phyloP scores from a whole-genome alignment of 108 stramenopile genomes.

The Conticribra weissflogii region DNA sequence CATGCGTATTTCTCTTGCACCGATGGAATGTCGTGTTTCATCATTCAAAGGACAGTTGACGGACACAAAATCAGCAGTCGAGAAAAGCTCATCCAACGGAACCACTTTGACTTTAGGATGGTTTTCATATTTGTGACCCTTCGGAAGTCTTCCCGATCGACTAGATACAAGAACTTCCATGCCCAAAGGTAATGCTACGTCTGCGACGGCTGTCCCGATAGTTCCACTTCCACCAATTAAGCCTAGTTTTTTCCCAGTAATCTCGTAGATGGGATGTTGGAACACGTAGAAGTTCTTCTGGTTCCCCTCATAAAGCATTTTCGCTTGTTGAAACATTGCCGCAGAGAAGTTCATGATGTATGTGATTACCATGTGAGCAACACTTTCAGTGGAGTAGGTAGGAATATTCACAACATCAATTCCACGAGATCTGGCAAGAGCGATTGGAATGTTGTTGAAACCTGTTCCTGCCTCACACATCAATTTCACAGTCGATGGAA shows the following conservation, averaged over 20 bases:
- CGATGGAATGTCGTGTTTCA: constrained; percentile 82
- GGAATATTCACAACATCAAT: constrained; percentile 81
- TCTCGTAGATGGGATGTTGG: constrained; percentile 77
- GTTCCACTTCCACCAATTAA: constrained; percentile 88
- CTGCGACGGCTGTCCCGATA: constrained; percentile 85
- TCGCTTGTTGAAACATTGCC: constrained; percentile 78
- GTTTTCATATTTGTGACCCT: constrained; percentile 56
- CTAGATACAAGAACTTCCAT: constrained; percentile 81
- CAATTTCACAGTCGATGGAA: constrained; percentile 70
- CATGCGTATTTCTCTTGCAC: constrained; percentile 61
- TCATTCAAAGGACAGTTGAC: constrained; percentile 89
- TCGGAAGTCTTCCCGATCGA: constrained; percentile 65
- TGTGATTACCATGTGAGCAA: constrained; percentile 89
- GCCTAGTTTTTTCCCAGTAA: constrained; percentile 81
- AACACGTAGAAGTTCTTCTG: constrained; percentile 76
- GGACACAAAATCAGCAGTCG: constrained; percentile 78
- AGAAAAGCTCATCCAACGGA: constrained; percentile 58
- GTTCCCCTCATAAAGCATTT: constrained; percentile 63
- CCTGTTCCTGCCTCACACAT: constrained; percentile 90
- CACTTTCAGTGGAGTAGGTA: constrained; percentile 84
- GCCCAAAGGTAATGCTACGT: constrained; percentile 84
- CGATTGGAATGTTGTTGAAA: constrained; percentile 87
- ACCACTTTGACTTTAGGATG: constrained; percentile 62
- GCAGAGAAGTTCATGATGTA: constrained; percentile 85
- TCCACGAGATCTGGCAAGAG: constrained; percentile 38